Conservation (phyloP, 352 stramenopile genomes). For the Elongisporangium undulatum region DNA sequence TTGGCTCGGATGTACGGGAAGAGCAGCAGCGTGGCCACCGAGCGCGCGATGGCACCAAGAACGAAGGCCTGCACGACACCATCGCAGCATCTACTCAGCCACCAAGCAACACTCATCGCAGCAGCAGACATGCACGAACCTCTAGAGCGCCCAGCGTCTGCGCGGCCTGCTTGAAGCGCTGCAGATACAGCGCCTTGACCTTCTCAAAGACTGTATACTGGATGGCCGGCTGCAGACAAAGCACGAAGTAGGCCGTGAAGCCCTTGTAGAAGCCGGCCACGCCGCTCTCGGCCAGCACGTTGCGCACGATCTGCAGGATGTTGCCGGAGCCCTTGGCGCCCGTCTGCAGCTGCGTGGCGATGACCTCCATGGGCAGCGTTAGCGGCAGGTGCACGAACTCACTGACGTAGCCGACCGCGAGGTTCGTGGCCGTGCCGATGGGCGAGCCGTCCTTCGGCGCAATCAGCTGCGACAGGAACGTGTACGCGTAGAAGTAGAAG, state of each 20-base stretch:
- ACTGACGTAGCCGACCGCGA: conserved; percentile 80
- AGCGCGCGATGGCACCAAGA: conserved; percentile 91
- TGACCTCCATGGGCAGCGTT: conserved; percentile 86
- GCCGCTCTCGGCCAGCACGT: conserved; percentile 66
- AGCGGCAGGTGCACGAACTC: conserved; percentile 75
- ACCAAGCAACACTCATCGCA: conserved; percentile 4
- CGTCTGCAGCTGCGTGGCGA: conserved; percentile 85
- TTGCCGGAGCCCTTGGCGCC: conserved; percentile 31
- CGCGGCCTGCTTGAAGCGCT: conserved; percentile 48
- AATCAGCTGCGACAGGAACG: conserved; percentile 63
- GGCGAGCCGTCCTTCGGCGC: conserved; percentile 52
- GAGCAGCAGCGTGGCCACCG: conserved; percentile 93
- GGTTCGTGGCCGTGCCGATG: conserved; percentile 60
- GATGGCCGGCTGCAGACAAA: conserved; percentile 96
- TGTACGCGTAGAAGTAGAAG: conserved; percentile 90
- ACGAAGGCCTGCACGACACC: conserved; percentile 88
- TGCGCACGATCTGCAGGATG: conserved; percentile 57
- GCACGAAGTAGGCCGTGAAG: conserved; percentile 90
- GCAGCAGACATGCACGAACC: conserved; percentile 22
- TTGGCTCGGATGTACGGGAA: conserved; percentile 97
- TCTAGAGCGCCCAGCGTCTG: conserved; percentile 61
- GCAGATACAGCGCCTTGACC: conserved; percentile 67
- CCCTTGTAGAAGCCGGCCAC: conserved; percentile 82
- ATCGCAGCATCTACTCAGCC: neutral
- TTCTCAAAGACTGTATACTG: conserved; percentile 97